These are phyloP conservation scores for Ascochyta viciae-villosae DNA, from an alignment of 2,329 filamentous ascomycete genomes.

Conservation along the genomic window DNA sequence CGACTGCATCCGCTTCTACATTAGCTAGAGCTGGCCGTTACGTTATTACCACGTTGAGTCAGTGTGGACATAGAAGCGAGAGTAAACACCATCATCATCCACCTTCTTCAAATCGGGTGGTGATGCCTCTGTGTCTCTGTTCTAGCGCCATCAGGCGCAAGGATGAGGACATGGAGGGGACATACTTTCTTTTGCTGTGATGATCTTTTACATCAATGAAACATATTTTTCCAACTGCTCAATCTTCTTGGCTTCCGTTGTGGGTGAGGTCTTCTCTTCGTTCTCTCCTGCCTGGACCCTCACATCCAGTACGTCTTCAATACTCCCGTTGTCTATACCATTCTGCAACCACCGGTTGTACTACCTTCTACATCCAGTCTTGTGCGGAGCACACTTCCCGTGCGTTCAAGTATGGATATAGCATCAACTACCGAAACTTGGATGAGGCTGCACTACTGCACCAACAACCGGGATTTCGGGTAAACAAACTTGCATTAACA, in stretches of 20 bases:
- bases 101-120: conserved; percentile 34
- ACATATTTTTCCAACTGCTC: background rate
- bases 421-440: no score
- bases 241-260: background rate
- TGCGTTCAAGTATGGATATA: no score
- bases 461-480: no score
- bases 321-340: background rate
- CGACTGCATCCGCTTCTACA: conserved; percentile 43
- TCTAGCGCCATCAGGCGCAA: conserved; percentile 33
- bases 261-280: background rate
- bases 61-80: conserved; percentile 55
- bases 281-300: background rate
- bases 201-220: background rate
- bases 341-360: background rate
- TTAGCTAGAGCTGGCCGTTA: conserved; percentile 53
- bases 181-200: conserved; percentile 28
- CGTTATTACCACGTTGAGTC: conserved; percentile 46
- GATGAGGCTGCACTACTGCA: no score
- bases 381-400: no score
- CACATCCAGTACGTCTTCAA: background rate
- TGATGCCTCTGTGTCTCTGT: conserved; percentile 37
- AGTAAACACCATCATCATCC: conserved; percentile 35
- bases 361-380: background rate
- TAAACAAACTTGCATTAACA: no score
- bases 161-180: conserved; percentile 35